Evolutionary conservation across 176 grass and related monocot genomes (phyloP).

Genomic region (Luzula sylvatica): DNA sequence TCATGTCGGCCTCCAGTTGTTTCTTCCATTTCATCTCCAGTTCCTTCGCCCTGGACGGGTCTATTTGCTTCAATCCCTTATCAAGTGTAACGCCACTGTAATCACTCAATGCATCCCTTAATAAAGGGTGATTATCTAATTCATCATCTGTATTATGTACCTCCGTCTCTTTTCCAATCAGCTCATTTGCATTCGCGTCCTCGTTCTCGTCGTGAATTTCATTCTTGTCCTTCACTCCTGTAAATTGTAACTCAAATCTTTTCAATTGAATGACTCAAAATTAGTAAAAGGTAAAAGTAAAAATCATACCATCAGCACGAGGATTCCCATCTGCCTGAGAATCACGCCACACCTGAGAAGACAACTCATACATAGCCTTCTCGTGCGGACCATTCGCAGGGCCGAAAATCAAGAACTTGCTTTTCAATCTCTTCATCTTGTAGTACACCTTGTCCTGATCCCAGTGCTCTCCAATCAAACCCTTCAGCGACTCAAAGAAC

Average conservation of each 20-base stretch:
- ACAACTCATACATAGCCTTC: constrained; percentile 39
- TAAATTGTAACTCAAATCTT: background rate
- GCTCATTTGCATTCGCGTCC: constrained; percentile 9
- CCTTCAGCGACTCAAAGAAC: constrained; percentile 39
- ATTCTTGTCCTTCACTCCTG: background rate
- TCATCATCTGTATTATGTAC: background rate
- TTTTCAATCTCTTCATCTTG: constrained; percentile 89
- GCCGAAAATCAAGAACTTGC: constrained; percentile 44
- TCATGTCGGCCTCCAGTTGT: constrained; percentile 51
- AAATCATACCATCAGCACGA: background rate
- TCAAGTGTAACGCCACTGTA: constrained; percentile 44
- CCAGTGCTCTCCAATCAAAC: constrained; percentile 30
- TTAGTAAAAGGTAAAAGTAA: background rate
- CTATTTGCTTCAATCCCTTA: constrained; percentile 34
- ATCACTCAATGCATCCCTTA: constrained; percentile 36
- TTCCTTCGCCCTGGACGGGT: constrained; percentile 10
- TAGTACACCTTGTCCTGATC: constrained; percentile 55
- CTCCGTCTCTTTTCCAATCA: too few species aligned
- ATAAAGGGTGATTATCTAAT: constrained; percentile 17
- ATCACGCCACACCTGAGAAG: constrained; percentile 34
- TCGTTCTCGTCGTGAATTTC: constrained; percentile 12
- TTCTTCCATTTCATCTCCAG: constrained; percentile 49
- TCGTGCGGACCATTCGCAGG: constrained; percentile 33
- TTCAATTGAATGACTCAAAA: background rate
- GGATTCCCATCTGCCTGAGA: background rate